These are phyloP conservation scores for Taphrina communis DNA, from an alignment of 1,139 yeast species.

Conservation along the genomic window DNA sequence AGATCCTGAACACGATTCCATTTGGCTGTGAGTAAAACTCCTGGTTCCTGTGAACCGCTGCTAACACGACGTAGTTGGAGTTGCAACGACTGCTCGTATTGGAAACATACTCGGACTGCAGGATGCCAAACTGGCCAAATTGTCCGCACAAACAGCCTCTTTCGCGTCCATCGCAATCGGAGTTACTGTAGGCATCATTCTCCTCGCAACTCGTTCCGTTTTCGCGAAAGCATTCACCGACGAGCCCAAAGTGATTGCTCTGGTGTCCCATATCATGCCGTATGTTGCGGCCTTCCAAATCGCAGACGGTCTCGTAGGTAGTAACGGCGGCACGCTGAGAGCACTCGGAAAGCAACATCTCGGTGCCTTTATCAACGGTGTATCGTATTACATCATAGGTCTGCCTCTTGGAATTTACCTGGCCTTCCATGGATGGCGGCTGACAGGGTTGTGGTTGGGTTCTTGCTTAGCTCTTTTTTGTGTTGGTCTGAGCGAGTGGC, in stretches of 20 bases:
- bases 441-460: slow-evolving; percentile 88
- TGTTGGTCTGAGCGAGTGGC: slow-evolving; percentile 66
- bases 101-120: slow-evolving; percentile 78
- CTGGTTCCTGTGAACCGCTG: slow-evolving; percentile 49
- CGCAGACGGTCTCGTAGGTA: slow-evolving; percentile 81
- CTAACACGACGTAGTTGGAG: slow-evolving; percentile 61
- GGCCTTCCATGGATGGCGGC: slow-evolving; percentile 62
- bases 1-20: slow-evolving; percentile 82
- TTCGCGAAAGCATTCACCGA: slow-evolving; percentile 73
- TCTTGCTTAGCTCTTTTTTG: slow-evolving; percentile 68
- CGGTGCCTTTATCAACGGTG: slow-evolving; percentile 78
- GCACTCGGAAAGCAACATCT: slow-evolving; percentile 86
- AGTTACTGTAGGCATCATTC: slow-evolving; percentile 54
- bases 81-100: slow-evolving; percentile 54
- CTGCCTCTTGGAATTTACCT: slow-evolving; percentile 72
- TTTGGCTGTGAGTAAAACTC: slow-evolving; percentile 62
- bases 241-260: slow-evolving; percentile 66
- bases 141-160: slow-evolving; percentile 70
- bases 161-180: slow-evolving; percentile 66
- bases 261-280: slow-evolving; percentile 66
- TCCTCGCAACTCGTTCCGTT: slow-evolving; percentile 57
- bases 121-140: slow-evolving; percentile 65
- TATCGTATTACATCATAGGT: slow-evolving; percentile 73
- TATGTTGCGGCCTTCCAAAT: slow-evolving; percentile 74
- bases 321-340: slow-evolving; percentile 80